Base-by-base conservation (phyloP, 2,329 filamentous ascomycete genomes). In the Trichothecium sympodiale region DNA sequence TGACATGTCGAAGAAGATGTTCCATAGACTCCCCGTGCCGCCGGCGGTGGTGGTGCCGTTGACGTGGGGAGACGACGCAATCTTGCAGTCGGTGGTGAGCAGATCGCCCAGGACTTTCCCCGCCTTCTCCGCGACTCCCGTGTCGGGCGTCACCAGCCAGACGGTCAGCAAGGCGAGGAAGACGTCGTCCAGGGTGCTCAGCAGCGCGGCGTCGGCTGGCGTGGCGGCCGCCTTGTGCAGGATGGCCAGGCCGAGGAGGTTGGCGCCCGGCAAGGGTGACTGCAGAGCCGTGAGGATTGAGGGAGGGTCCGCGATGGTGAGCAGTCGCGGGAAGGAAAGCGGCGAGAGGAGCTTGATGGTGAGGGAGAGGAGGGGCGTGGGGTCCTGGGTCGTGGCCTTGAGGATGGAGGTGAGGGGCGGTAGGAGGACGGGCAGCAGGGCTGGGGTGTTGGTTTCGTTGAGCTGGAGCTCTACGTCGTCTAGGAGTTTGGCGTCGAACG, bases 381-480 rank as follows among this genome's bases (percentile, higher is more conserved):
- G 71, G 42, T 77, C 68, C 29, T 65, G 56, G 8, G 59, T 59
- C 36, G 67, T 71, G 20, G 56, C 56, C 41, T 64, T 62, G 41
- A 79, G 65, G 42, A 77, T 62, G 17, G 60, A 50, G 25, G 67
- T 68, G 43, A 79, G 58, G 13, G 61, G 64, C 9, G 71, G 69
- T 23, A 79, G 65, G 16, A 78, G 56, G 3, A 55, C 61, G 15
- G 65, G 64, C 17, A 75, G 64, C 8, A 78, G 54, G 3, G 65
- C 56, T 1, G 61, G 62, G 25, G 64, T 71, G 46, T 25, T 42
- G 30, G 29, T 29, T 25, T 42, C 40, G 29, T 62, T 76, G 13
- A 79, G 57, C 47, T 77, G 72, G 4, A 77, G 62, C 45, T 72
- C 67, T 31, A 78, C 65, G 46, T 74, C 57, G 46, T 78, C 74